These are phyloP conservation scores for Peronospora farinosa DNA, from an alignment of 352 stramenopile genomes.

Conservation along the genomic window DNA sequence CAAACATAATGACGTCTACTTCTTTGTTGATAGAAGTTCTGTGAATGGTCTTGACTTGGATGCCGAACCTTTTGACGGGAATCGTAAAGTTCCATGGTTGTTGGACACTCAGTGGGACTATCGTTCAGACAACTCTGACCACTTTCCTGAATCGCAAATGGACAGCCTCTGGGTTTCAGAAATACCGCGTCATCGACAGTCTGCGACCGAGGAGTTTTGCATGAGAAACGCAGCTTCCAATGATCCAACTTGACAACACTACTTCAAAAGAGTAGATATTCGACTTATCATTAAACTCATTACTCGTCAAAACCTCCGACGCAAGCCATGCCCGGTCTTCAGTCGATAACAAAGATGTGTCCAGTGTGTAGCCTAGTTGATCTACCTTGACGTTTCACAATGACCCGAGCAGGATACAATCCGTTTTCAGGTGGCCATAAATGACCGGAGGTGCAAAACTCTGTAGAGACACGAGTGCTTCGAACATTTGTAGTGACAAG, in stretches of 20 bases:
- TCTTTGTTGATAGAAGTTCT: conserved; percentile 3
- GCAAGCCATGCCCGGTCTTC: conserved; percentile 39
- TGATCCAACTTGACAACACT: conserved; percentile 61
- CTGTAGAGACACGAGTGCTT: conserved; percentile 59
- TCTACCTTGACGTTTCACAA: conserved; percentile 52
- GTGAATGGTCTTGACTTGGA: conserved; percentile 7
- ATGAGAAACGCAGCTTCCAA: conserved; percentile 35
- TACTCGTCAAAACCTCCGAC: conserved; percentile 53
- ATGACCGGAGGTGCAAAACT: conserved; percentile 56
- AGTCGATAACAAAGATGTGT: conserved; percentile 24
- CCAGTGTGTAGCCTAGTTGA: conserved; percentile 44
- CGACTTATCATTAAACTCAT: conserved; percentile 49
- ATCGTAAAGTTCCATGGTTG: conserved; percentile 59
- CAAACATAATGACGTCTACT: conserved; percentile 4
- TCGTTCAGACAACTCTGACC: conserved; percentile 42
- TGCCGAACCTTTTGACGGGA: conserved; percentile 35
- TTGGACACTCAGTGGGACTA: conserved; percentile 37
- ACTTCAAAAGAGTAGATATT: conserved; percentile 73
- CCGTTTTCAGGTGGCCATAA: conserved; percentile 51
- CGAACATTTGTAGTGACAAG: conserved; percentile 50
- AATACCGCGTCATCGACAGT: conserved; percentile 14
- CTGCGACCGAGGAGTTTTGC: conserved; percentile 14
- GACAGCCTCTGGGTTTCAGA: conserved; percentile 44
- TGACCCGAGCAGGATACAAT: conserved; percentile 52
- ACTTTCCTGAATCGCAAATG: conserved; percentile 36